phyloP scores from a whole-genome alignment of 2,329 filamentous ascomycete genomes.

The Thelonectria blattea region DNA sequence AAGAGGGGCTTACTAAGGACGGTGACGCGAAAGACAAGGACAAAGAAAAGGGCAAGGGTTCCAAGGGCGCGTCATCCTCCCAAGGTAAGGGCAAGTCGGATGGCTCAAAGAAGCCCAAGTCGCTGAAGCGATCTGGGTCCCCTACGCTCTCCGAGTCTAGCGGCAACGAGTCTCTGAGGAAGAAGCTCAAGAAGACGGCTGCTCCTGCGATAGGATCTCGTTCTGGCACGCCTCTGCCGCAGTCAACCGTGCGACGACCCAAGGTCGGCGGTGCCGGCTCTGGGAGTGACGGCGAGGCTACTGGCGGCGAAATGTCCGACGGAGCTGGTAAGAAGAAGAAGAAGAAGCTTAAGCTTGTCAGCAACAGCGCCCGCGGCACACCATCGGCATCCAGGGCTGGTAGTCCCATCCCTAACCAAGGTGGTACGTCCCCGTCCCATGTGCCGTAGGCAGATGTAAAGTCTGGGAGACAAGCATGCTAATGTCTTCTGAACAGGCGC shows the following conservation, averaged over 20 bases:
- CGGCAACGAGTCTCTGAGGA: conserved; percentile 86
- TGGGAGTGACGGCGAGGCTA: conserved; percentile 75
- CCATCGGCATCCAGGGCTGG: conserved; percentile 66
- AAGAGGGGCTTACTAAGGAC: conserved; percentile 48
- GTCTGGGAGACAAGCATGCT: conserved; percentile 2
- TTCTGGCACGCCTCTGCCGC: conserved; percentile 60
- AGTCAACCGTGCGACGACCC: conserved; percentile 46
- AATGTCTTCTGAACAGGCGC: conserved; percentile 32
- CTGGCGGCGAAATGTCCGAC: conserved; percentile 71
- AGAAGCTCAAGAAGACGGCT: conserved; percentile 72
- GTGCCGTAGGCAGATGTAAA: not conserved
- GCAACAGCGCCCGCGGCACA: conserved; percentile 54
- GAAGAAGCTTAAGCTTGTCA: conserved; percentile 62
- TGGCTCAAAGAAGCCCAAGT: conserved; percentile 59
- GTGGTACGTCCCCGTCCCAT: conserved; percentile 42
- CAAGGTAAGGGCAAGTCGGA: conserved; percentile 54
- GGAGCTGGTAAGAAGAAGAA: conserved; percentile 57
- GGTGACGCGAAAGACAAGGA: conserved; percentile 57
- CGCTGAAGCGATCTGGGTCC: conserved; percentile 83
- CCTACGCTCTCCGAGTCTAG: conserved; percentile 89
- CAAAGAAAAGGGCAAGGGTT: conserved; percentile 58
- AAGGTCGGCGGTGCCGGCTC: conserved; percentile 61
- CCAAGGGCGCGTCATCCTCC: conserved; percentile 70
- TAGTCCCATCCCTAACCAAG: conserved; percentile 59
- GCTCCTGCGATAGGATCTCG: conserved; percentile 58